A percentile compares a stretch with the other conserved stretches of the same genome.
Conservation (phyloP, 108 stramenopile genomes). For the Phaeodactylum tricornutum region DNA sequence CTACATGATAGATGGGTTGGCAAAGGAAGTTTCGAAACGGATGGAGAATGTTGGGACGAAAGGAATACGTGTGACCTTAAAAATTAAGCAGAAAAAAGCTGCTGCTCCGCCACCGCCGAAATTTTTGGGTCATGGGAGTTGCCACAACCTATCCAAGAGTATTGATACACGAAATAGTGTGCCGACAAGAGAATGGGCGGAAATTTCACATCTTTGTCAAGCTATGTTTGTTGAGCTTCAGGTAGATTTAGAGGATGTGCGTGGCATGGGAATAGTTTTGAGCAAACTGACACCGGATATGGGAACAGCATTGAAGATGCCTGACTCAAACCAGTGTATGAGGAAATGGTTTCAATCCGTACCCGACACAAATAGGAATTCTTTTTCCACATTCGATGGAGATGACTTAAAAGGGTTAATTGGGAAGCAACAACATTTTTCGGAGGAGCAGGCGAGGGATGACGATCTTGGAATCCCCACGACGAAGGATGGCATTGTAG, state of each 20-base stretch:
- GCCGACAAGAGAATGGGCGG: constrained; percentile 39
- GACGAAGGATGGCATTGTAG: not conserved
- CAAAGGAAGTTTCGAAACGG: constrained; percentile 69
- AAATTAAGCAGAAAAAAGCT: constrained; percentile 77
- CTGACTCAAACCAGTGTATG: too few species aligned
- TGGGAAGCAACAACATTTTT: not conserved
- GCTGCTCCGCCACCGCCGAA: constrained; percentile 24
- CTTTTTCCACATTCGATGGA: not conserved
- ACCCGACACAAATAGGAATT: not conserved
- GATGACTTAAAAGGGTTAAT: not conserved
- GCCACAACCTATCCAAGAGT: constrained; percentile 68
- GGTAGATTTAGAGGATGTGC: constrained; percentile 48
- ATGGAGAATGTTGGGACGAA: constrained; percentile 51
- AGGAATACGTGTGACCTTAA: constrained; percentile 72
- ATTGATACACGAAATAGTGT: constrained; percentile 18
- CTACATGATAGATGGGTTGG: constrained; percentile 65
- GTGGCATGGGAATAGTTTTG: constrained; percentile 81
- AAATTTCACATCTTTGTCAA: constrained; percentile 35
- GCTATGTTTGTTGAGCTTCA: constrained; percentile 44
- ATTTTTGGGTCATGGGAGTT: constrained; percentile 83
- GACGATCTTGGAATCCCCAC: not conserved
- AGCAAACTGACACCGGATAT: constrained; percentile 43
- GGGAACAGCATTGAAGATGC: constrained; percentile 1
- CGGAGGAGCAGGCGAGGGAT: not conserved
- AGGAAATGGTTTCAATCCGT: too few species aligned